Evolutionary conservation across 495 filamentous ascomycete genomes (phyloP), one percentile per base, ranked within the genome.

Genomic region (Annulohypoxylon nitens): DNA sequence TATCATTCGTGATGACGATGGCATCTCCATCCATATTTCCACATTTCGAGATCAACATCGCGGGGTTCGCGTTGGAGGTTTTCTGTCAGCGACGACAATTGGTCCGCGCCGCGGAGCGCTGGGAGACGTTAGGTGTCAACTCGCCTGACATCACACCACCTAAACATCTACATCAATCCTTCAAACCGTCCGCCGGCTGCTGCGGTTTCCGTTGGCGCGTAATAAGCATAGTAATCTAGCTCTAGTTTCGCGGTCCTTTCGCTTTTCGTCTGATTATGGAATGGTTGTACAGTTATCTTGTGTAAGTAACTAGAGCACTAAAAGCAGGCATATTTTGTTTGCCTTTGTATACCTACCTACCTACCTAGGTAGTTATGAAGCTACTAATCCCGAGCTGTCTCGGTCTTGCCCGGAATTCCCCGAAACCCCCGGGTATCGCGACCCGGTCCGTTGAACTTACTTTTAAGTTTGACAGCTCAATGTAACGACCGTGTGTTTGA

Each of bases 121-220:
- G 4, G 20, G n/a, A 37, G n/a, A 26, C 18, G 7, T 43, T 62
- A 33, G 14, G 14, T 25, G 14, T n/a, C 3, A 14, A 47, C 73
- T 68, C 51, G 61, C 25, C 68, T 68, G 68, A 71, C 60, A 62
- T 67, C 61, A 67, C 57, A 67, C 69, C 69, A 71, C 69, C 23
- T n/a, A 26, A 4, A 54, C 0, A 26, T 39, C 23, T 7, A 26
- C 5, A 54, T 16, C 3, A 26, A 39, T 20, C 26, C 33, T 10
- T 14, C 10, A 14, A 48, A 6, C 53, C 55, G 47, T 18, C 34
- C 14, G 43, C 45, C 16, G 41, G 51, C 7, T 7, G 8, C 61
- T 25, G 55, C 14, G 53, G 26, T 36, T 4, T 33, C 7, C 12
- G 25, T 33, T 54, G 7, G 10, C 3, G 10, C 2, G 50, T 16